Percentiles rank a stretch among this genome's conserved stretches.
Conservation (phyloP, 75 land plant species). For the Pseudotsuga menziesii region DNA sequence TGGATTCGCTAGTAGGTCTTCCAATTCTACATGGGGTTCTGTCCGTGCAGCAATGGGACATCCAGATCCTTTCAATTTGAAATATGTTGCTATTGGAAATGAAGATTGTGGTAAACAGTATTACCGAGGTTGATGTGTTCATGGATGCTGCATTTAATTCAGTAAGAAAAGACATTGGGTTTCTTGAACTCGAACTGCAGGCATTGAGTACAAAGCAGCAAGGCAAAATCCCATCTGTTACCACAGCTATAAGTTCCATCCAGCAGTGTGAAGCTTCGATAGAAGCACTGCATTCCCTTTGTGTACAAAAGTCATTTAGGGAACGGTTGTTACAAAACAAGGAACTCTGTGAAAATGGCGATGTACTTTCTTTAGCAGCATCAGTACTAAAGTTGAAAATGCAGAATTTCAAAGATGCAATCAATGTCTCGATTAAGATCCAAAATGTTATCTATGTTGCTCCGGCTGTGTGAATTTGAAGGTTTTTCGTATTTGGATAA, state of each 20-base stretch:
- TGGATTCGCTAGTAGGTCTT: slow-evolving; percentile 76
- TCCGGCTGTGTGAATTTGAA: slow-evolving; percentile 39
- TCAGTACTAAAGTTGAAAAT: slow-evolving; percentile 35
- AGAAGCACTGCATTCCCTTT: slow-evolving; percentile 70
- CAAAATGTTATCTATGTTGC: slow-evolving; percentile 31
- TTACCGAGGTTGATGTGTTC: slow-evolving; percentile 65
- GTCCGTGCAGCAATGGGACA: slow-evolving; percentile 89
- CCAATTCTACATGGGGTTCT: slow-evolving; percentile 70
- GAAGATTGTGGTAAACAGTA: slow-evolving; percentile 73
- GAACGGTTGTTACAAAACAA: slow-evolving; percentile 79
- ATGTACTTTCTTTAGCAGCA: slow-evolving; percentile 22
- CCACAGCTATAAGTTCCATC: slow-evolving; percentile 31
- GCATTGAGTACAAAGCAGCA: slow-evolving; percentile 24
- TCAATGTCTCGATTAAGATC: slow-evolving; percentile 38
- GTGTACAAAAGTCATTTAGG: slow-evolving; percentile 73
- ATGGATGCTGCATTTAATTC: slow-evolving; percentile 84
- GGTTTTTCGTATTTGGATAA: slow-evolving; percentile 39
- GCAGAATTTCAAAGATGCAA: slow-evolving; percentile 26
- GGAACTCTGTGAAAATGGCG: slow-evolving; percentile 54
- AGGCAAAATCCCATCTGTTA: slow-evolving; percentile 21
- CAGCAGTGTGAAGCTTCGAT: slow-evolving; percentile 88
- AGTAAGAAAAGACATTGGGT: slow-evolving; percentile 41
- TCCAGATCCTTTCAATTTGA: slow-evolving; percentile 75
- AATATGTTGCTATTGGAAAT: slow-evolving; percentile 77
- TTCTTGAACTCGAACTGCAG: slow-evolving; percentile 52